Evolutionary conservation across 768 basidiomycete species (phyloP), one percentile per base, ranked within the genome.

Genomic region (Favolaschia claudopus): DNA sequence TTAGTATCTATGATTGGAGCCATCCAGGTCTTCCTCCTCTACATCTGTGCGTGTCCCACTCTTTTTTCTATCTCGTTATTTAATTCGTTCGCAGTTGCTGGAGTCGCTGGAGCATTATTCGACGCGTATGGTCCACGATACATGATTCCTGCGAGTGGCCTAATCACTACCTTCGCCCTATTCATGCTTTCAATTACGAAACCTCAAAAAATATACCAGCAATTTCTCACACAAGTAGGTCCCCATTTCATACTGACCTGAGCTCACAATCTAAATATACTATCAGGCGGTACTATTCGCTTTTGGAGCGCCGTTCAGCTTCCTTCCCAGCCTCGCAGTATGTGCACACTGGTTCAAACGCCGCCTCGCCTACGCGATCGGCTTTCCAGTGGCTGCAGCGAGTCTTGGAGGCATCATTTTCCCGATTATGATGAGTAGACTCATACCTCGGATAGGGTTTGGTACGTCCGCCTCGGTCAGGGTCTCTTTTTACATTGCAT

Each of bases 261-360:
- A 29, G 57, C 55, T 8, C 20, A 14, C 12, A 25, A 17, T 28
- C 17, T 10, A 5, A 24, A 22, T 19, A 15, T 38, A 8, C 36
- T 6, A 10, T 4, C 39, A 13, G 19, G 19, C 20, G 28, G 38
- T 12, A 24, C 24, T 36, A 8, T 10, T 8, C 17, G 38, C 7
- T 5, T 14, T 22, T 33, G n/a, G n/a, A n/a, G n/a, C n/a, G n/a
- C n/a, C 22, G 8, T 19, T 61, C 36, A 70, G 75, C 7, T 78
- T 77, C 64, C 64, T 74, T 22, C 77, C 77, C 1, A 65, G 69
- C 1, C 60, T 77, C 28, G 70, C 71, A 7, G 71, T 75, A 4
- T 66, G 77, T 12, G 66, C 69, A 2, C 77, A 79, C 58, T 73
- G 70, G 67, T 79, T 78, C 64, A 69, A 70, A 38, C 56, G 54